These are phyloP conservation scores for Corynascus novoguineensis DNA, from an alignment of 495 filamentous ascomycete genomes.

Conservation along the genomic window DNA sequence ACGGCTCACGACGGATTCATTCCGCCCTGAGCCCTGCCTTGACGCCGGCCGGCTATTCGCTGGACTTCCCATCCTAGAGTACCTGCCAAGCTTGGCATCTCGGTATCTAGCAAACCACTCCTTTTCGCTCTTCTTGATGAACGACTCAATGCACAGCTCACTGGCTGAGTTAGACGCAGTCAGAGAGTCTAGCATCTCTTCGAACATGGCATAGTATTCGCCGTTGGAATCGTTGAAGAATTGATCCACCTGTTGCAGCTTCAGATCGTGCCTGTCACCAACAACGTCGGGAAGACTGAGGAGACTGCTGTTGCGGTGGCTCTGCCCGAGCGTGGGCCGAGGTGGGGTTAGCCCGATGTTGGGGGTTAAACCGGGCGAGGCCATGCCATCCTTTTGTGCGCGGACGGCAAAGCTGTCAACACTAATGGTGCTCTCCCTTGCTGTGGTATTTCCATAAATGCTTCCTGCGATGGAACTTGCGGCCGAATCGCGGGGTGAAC, in stretches of 20 bases:
- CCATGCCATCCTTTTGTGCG: slow-evolving; percentile 37
- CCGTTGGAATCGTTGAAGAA: slow-evolving; percentile 63
- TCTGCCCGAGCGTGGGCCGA: slow-evolving; percentile 23
- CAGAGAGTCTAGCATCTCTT: slow-evolving; percentile 49
- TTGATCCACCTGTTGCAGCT: slow-evolving; percentile 59
- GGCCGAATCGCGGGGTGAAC: slow-evolving; percentile 24
- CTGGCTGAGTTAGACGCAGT: slow-evolving; percentile 49
- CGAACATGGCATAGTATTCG: slow-evolving; percentile 52
- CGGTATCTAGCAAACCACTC: slow-evolving; percentile 57
- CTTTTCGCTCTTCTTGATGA: slow-evolving; percentile 58
- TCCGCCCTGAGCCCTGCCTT: slow-evolving; percentile 18
- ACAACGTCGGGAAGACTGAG: slow-evolving; percentile 53
- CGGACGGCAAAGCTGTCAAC: slow-evolving; percentile 37
- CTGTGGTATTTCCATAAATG: slow-evolving; percentile 24
- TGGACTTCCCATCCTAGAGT: slow-evolving; percentile 14
- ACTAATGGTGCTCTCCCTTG: slow-evolving; percentile 31
- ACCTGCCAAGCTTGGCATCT: slow-evolving; percentile 51
- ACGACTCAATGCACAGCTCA: slow-evolving; percentile 58
- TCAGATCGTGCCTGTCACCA: slow-evolving; percentile 56
- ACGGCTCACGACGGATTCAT: slow-evolving; percentile 29
- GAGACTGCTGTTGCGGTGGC: slow-evolving; percentile 32
- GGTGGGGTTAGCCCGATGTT: slow-evolving; percentile 26
- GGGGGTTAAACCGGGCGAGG: slow-evolving; percentile 28
- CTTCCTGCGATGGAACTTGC: slow-evolving; percentile 24
- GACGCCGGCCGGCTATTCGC: slow-evolving; percentile 23